Evolutionary conservation across 2,329 filamentous ascomycete species (phyloP).

Genomic region (Fusarium neocosmosporiellum): DNA sequence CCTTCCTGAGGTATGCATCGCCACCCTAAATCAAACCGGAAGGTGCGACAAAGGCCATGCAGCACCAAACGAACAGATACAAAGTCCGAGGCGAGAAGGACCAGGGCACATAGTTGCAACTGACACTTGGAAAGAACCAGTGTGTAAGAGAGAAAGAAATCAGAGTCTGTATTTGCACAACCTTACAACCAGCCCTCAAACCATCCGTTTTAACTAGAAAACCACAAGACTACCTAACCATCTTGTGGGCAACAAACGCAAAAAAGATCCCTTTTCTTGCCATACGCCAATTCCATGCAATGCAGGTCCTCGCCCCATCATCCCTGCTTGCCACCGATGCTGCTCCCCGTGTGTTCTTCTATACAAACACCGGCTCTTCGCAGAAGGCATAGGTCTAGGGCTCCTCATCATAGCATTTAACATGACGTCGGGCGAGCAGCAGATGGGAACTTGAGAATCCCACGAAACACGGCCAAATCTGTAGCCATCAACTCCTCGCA

Average conservation of each 20-base stretch:
- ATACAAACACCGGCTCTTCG: slow-evolving; percentile 26
- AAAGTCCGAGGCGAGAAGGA: neutral
- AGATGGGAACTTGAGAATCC: slow-evolving; percentile 28
- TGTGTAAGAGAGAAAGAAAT: slow-evolving; percentile 13
- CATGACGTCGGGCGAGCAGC: slow-evolving; percentile 36
- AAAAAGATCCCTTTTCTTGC: slow-evolving; percentile 47
- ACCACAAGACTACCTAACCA: slow-evolving; percentile 6
- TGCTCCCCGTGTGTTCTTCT: slow-evolving; percentile 27
- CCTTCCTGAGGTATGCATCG: neutral
- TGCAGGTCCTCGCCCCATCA: slow-evolving; percentile 62
- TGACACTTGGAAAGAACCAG: neutral
- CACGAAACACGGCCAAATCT: slow-evolving; percentile 17
- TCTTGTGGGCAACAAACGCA: slow-evolving; percentile 31
- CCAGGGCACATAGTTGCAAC: neutral
- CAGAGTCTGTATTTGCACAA: slow-evolving; percentile 37
- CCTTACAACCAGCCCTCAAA: slow-evolving; percentile 34
- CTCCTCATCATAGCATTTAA: slow-evolving; percentile 54
- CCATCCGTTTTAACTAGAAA: slow-evolving; percentile 21
- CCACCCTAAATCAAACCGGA: neutral
- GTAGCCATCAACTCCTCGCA: slow-evolving; percentile 20
- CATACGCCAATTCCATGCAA: slow-evolving; percentile 63
- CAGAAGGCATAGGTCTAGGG: slow-evolving; percentile 60
- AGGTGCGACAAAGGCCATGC: neutral
- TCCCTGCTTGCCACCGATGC: slow-evolving; percentile 50
- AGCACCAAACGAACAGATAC: neutral